These are phyloP conservation scores for Haberlea rhodopensis DNA, from an alignment of 257 asterid genomes.

Conservation along the genomic window DNA sequence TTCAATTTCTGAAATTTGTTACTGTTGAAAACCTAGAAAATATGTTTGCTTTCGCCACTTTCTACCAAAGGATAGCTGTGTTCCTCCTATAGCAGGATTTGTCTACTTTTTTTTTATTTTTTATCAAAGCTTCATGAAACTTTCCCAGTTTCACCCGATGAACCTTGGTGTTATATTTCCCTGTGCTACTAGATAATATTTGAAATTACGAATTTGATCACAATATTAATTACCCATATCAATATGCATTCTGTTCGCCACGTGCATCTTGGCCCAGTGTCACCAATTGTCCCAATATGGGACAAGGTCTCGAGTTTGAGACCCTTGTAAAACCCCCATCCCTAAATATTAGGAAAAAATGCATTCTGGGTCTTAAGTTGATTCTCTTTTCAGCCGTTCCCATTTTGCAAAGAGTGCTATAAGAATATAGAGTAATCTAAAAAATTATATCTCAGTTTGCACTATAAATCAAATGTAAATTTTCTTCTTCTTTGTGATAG, in stretches of 20 bases:
- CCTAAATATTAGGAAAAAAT: too few relatives aligned
- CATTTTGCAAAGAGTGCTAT: not conserved
- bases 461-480: not conserved
- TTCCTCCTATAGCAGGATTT: not conserved
- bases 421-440: not conserved
- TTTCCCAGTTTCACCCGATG: not conserved
- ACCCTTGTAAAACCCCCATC: not conserved
- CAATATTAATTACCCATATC: too few relatives aligned
- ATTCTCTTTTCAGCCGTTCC: not conserved
- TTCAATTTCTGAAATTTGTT: constrained; percentile 11
- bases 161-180: not conserved
- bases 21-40: not conserved
- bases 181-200: not conserved
- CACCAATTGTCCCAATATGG: too few relatives aligned
- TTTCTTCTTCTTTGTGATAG: not conserved
- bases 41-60: not conserved
- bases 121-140: not conserved
- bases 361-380: not conserved
- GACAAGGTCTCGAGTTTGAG: too few relatives aligned
- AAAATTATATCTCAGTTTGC: too few relatives aligned
- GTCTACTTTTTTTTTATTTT: too few relatives aligned
- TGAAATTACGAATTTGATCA: not conserved
- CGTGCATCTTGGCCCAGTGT: too few relatives aligned
- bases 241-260: too few relatives aligned
- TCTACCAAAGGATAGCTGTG: not conserved